Evolutionary conservation across 768 basidiomycete species (phyloP), one percentile per base, ranked within the genome.

Genomic region (Mycena epipterygia): DNA sequence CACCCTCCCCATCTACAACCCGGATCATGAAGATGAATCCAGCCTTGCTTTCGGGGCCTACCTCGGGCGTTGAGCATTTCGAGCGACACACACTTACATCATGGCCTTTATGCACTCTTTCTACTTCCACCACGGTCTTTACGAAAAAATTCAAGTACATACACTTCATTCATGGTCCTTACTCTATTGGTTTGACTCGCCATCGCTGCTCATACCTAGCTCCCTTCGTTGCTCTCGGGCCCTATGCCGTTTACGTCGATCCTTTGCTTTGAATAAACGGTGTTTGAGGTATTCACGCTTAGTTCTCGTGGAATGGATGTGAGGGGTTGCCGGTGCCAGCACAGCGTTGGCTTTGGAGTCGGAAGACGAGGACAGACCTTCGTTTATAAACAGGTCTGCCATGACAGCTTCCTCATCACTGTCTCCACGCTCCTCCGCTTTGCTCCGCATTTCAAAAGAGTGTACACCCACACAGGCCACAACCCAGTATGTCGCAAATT

Each of bases 381-480:
- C 64, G 0, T 23, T 19, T 5, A 65, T 65, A 37, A 65, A 65
- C 1, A 53, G 64, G 17, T 66, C 64, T 1, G 44, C 65, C 57
- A 67, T 51, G 6, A 39, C 65, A 23, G 27, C 65, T 9, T 59
- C 66, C 42, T 69, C 71, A 17, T 61, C 35, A 7, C 19, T 3
- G 13, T 21, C 68, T 55, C 46, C 66, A 27, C 53, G 27, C 32
- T 77, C 73, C 39, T 72, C 60, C 5, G 42, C 77, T 56, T 80
- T 74, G 30, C 72, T 70, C 39, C 71, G 48, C 71, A 76, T 63
- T 16, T 70, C 76, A 65, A 78, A 74, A 1, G 68, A 48, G 42
- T 80, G 79, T 2, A 76, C 27, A 11, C 51, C 75, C 23, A 79
- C 65, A 44, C 79, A 80, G 19, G 78, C 73, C 1, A 49, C 58